A percentile compares a stretch with the other conserved stretches of the same genome.
phyloP scores from a whole-genome alignment of 176 grass and related monocot genomes.

The Avena insularis region DNA sequence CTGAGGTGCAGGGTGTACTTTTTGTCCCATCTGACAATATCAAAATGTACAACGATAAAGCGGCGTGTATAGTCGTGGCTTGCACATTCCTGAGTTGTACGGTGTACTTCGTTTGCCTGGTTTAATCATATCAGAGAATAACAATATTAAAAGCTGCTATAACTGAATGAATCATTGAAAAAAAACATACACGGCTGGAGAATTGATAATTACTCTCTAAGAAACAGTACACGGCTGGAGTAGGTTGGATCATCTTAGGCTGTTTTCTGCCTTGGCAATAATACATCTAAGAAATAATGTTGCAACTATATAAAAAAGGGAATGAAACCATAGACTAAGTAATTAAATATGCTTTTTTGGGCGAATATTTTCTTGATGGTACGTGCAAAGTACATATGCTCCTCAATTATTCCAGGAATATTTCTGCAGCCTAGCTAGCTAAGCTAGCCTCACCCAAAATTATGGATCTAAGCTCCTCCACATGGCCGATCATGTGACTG shows the following conservation, averaged over 20 bases:
- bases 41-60: slow-evolving; percentile 8
- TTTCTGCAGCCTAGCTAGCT: neutral
- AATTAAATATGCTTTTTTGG: neutral
- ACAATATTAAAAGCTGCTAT: neutral
- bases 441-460: slow-evolving; percentile 15
- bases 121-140: slow-evolving; percentile 36
- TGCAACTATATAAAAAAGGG: neutral
- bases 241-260: slow-evolving; percentile 38
- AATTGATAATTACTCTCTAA: neutral
- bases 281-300: neutral
- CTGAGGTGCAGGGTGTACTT: slow-evolving; percentile 36
- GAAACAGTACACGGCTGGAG: slow-evolving; percentile 35
- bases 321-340: neutral
- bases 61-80: neutral
- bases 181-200: slow-evolving; percentile 35
- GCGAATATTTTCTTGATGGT: slow-evolving; percentile 14
- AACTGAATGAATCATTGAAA: neutral
- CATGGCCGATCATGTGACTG: slow-evolving; percentile 37
- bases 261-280: slow-evolving; percentile 9
- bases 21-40: slow-evolving; percentile 37
- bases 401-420: slow-evolving; percentile 23
- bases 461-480: slow-evolving; percentile 16
- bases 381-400: slow-evolving; percentile 36
- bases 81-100: slow-evolving; percentile 28
- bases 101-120: slow-evolving; percentile 28